Percentiles rank a stretch among this genome's conserved stretches.
Evolutionary conservation across 2,329 filamentous ascomycete species (phyloP).

Genomic region (Colletotrichum sansevieriae): DNA sequence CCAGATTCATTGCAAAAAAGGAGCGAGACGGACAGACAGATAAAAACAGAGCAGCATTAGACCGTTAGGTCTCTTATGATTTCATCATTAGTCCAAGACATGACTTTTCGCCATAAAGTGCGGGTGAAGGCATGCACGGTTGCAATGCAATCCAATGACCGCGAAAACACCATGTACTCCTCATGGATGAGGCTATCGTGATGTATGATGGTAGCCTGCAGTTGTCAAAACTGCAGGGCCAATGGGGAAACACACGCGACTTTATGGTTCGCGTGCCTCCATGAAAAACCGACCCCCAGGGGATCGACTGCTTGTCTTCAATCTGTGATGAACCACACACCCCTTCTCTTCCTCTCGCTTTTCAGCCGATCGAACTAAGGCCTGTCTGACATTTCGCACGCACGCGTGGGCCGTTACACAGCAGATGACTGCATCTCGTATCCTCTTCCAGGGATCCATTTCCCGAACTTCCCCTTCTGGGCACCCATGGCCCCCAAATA

Average conservation of each 20-base stretch:
- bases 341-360: not conserved
- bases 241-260: conserved; percentile 19
- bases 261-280: conserved; percentile 2
- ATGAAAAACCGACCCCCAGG: not conserved
- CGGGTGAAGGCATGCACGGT: not conserved
- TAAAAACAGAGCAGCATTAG: conserved; percentile 27
- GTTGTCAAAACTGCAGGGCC: conserved; percentile 17
- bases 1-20: conserved; percentile 16
- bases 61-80: conserved; percentile 24
- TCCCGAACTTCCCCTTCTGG: not conserved
- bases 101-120: conserved; percentile 31
- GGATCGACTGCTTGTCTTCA: conserved; percentile 30
- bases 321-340: not conserved
- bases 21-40: not conserved
- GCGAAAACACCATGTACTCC: not conserved
- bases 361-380: conserved; percentile 7
- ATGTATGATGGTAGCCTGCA: conserved; percentile 1
- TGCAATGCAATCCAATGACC: no score
- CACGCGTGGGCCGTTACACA: conserved; percentile 33
- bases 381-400: conserved; percentile 1
- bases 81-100: conserved; percentile 18
- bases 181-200: not conserved
- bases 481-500: conserved; percentile 5
- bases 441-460: not conserved
- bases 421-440: conserved; percentile 37